Percentiles rank a stretch among this genome's conserved stretches.
Evolutionary conservation across 2,329 filamentous ascomycete species (phyloP).

Genomic region (Acrodontium crateriforme): DNA sequence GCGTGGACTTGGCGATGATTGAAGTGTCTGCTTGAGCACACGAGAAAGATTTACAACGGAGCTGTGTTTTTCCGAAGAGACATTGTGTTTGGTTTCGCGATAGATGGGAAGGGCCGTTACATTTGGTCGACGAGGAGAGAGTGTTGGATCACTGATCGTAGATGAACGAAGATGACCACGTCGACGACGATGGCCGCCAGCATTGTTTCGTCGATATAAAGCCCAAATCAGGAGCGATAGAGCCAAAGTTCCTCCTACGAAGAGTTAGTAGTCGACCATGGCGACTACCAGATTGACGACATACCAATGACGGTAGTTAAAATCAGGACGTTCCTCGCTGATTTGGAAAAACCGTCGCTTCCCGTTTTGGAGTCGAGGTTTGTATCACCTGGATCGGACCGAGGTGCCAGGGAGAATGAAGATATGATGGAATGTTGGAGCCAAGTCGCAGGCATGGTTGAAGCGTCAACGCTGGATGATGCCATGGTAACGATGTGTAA

Average conservation of each 20-base stretch:
- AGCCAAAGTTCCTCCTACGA: slow-evolving; percentile 10
- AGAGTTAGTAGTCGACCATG: slow-evolving; percentile 1
- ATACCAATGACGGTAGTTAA: slow-evolving; percentile 12
- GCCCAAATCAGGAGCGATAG: slow-evolving; percentile 11
- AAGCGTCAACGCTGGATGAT: too few species aligned
- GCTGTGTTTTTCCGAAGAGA: slow-evolving; percentile 11
- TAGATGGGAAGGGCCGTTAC: slow-evolving; percentile 14
- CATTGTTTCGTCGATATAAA: slow-evolving; percentile 11
- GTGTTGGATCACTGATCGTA: slow-evolving; percentile 4
- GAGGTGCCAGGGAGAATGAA: too few species aligned
- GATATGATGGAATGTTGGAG: too few species aligned
- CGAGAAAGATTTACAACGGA: slow-evolving; percentile 3
- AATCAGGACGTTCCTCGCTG: slow-evolving; percentile 11
- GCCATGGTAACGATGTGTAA: too few species aligned
- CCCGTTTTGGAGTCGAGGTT: too few species aligned
- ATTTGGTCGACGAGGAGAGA: slow-evolving; percentile 3
- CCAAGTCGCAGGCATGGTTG: too few species aligned
- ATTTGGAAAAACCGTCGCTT: slow-evolving; percentile 3
- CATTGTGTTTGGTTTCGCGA: slow-evolving; percentile 12
- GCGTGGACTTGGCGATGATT: too few species aligned
- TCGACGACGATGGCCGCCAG: slow-evolving; percentile 12
- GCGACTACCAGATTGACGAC: slow-evolving; percentile 1
- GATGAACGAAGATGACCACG: slow-evolving; percentile 11
- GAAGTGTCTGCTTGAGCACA: too few species aligned
- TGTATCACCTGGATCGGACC: too few species aligned